Conservation (phyloP, 2,329 filamentous ascomycete genomes). For the Trichoderma arundinaceum region DNA sequence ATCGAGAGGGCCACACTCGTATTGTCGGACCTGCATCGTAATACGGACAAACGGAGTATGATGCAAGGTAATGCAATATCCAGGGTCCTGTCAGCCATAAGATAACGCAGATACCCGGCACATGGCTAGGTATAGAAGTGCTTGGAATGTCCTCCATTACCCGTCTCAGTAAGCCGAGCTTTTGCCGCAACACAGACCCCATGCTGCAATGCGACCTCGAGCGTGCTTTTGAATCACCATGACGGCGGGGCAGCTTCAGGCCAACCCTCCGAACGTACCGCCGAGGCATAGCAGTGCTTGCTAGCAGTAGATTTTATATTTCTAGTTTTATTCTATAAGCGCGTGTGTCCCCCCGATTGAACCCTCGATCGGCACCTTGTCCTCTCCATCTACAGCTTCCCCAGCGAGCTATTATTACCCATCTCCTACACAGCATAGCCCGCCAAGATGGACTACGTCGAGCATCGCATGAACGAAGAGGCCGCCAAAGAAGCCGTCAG, state of each 20-base stretch:
- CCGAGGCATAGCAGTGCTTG: background rate
- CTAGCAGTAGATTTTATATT: background rate
- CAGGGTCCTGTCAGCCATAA: background rate
- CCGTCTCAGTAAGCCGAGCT: background rate
- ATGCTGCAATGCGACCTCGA: background rate
- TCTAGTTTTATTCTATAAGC: background rate
- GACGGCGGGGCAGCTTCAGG: background rate
- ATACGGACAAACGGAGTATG: too few relatives aligned
- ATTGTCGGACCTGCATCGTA: too few relatives aligned
- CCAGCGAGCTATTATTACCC: background rate
- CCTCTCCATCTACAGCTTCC: background rate
- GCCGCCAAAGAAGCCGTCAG: conserved; percentile 51
- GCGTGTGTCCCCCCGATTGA: background rate
- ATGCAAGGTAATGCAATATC: too few relatives aligned
- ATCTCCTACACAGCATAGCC: background rate
- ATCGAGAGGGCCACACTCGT: too few relatives aligned
- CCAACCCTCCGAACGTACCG: background rate
- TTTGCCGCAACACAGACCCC: background rate
- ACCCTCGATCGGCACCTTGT: background rate
- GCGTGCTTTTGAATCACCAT: background rate
- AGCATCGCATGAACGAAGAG: conserved; percentile 61
- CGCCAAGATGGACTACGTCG: conserved; percentile 60
- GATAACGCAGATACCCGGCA: too few relatives aligned
- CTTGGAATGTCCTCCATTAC: too few relatives aligned
- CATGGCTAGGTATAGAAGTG: too few relatives aligned